Conservation (phyloP, 2,329 filamentous ascomycete genomes). For the Claviceps pusilla region DNA sequence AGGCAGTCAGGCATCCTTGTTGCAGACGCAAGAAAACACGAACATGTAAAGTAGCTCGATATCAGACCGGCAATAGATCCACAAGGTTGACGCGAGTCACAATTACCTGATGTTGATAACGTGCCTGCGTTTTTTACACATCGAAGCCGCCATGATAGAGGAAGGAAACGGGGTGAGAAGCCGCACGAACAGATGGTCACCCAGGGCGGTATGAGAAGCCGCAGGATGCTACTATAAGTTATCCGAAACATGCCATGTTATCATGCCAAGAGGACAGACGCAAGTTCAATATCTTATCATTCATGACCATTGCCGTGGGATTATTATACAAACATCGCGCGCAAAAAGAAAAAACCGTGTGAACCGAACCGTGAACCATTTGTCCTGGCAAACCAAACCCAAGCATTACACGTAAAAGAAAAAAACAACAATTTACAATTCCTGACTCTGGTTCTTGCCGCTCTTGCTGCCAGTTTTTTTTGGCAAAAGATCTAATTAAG, state of each 20-base stretch:
- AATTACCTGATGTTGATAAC: neutral
- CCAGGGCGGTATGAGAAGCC: no score
- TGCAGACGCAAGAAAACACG: neutral
- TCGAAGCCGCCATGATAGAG: no score
- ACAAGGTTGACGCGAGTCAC: neutral
- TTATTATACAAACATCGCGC: conserved; percentile 60
- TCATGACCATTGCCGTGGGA: conserved; percentile 52
- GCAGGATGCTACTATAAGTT: no score
- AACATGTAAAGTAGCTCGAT: neutral
- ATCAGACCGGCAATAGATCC: neutral
- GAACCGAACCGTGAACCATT: conserved; percentile 63
- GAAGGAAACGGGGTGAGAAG: no score
- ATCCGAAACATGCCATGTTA: no score
- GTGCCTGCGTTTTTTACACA: no score
- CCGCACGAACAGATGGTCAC: no score
- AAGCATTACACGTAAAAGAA: conserved; percentile 40
- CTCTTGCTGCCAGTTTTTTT: conserved; percentile 91
- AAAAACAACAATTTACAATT: conserved; percentile 54
- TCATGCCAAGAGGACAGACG: neutral
- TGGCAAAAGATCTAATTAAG: conserved; percentile 73
- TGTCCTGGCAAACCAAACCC: conserved; percentile 66
- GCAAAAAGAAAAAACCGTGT: conserved; percentile 41
- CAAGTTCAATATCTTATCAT: conserved; percentile 17
- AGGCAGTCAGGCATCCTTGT: no score
- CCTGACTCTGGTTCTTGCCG: conserved; percentile 84